Conservation (phyloP, 2,329 filamentous ascomycete species). For the Sarocladium oryzae region DNA sequence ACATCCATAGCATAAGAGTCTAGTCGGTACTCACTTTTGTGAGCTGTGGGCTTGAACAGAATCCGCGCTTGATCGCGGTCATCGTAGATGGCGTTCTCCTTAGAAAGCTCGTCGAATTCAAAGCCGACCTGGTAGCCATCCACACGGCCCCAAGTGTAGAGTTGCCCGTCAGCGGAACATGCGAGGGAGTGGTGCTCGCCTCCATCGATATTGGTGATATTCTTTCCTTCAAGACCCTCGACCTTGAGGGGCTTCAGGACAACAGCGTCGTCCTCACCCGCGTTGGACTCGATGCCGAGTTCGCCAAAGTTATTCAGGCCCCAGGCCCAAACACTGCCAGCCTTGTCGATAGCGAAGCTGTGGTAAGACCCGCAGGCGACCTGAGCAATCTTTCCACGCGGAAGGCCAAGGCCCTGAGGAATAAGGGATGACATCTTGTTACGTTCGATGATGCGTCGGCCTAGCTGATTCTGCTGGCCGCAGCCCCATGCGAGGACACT, state of each 20-base stretch:
- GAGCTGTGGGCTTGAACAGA: conserved; percentile 37
- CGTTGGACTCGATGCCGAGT: conserved; percentile 58
- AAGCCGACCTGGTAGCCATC: conserved; percentile 50
- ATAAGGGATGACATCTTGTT: conserved; percentile 56
- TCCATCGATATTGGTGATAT: conserved; percentile 64
- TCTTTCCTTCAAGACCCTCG: conserved; percentile 52
- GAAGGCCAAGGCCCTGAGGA: conserved; percentile 50
- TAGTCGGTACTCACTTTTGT: conserved; percentile 34
- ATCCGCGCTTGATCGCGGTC: conserved; percentile 59
- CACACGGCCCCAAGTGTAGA: conserved; percentile 54
- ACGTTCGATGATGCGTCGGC: conserved; percentile 53
- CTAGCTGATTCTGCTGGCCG: conserved; percentile 59
- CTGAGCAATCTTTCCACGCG: conserved; percentile 51
- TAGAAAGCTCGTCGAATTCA: conserved; percentile 40
- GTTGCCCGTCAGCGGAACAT: conserved; percentile 48
- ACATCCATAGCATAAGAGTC: neutral
- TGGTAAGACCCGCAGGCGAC: conserved; percentile 68
- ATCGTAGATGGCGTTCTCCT: conserved; percentile 55
- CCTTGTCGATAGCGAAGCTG: conserved; percentile 69
- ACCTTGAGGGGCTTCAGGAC: conserved; percentile 68
- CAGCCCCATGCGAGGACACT: conserved; percentile 66
- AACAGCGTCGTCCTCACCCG: conserved; percentile 50
- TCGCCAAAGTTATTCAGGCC: conserved; percentile 84
- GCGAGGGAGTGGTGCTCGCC: conserved; percentile 69
- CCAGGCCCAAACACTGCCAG: conserved; percentile 71